Percentiles rank a stretch among this genome's conserved stretches.
Conservation (phyloP, 2,329 filamentous ascomycete genomes). For the Sordariomycetes sp. region DNA sequence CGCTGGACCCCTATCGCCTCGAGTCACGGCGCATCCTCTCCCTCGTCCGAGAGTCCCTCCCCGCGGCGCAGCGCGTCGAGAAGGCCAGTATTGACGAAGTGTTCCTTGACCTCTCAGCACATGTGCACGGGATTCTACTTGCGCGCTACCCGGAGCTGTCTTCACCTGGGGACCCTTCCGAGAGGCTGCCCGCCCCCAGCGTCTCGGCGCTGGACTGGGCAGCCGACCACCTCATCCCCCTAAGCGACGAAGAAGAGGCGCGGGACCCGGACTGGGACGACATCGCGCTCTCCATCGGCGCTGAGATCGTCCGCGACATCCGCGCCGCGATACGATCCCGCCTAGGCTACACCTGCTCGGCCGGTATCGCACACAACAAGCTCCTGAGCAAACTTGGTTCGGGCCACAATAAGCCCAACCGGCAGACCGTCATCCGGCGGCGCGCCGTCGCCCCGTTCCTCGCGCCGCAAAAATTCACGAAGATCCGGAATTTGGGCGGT, state of each 20-base stretch:
- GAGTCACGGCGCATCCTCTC: slow-evolving; percentile 74
- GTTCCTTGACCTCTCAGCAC: slow-evolving; percentile 79
- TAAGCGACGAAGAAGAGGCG: slow-evolving; percentile 63
- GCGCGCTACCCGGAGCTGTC: slow-evolving; percentile 62
- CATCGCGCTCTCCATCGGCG: slow-evolving; percentile 71
- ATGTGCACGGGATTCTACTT: slow-evolving; percentile 64
- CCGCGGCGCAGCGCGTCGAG: slow-evolving; percentile 65
- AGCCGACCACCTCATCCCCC: slow-evolving; percentile 66
- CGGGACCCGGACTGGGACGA: slow-evolving; percentile 95
- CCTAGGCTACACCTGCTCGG: slow-evolving; percentile 83
- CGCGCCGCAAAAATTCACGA: slow-evolving; percentile 78
- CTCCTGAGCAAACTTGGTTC: slow-evolving; percentile 91
- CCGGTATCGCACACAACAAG: slow-evolving; percentile 81
- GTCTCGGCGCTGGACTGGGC: slow-evolving; percentile 68
- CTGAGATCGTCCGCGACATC: slow-evolving; percentile 73
- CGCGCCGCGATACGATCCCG: slow-evolving; percentile 54
- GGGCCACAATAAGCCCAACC: slow-evolving; percentile 82
- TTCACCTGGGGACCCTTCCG: slow-evolving; percentile 52
- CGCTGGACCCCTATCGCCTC: slow-evolving; percentile 78
- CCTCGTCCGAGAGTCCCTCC: slow-evolving; percentile 61
- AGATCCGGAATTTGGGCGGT: slow-evolving; percentile 88
- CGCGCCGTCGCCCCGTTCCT: slow-evolving; percentile 71
- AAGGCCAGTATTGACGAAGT: slow-evolving; percentile 95
- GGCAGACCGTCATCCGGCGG: slow-evolving; percentile 86
- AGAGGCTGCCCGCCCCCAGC: slow-evolving; percentile 57